A percentile compares a stretch with the other conserved stretches of the same genome.
Conservation (phyloP, 768 basidiomycete species). For the Leccinum disarticulatum region DNA sequence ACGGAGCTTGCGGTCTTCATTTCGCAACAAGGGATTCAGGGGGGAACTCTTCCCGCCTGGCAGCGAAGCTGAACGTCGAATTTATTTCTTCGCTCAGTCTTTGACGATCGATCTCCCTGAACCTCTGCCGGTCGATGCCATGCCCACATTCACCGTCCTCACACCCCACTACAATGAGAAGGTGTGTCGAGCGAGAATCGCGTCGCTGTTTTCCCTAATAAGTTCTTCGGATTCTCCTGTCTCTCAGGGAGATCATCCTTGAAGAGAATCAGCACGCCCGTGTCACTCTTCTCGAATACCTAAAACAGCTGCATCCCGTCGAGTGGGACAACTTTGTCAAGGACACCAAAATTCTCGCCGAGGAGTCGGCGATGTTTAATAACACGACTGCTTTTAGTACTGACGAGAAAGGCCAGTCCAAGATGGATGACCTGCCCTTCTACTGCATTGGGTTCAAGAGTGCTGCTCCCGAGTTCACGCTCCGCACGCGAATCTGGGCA, state of each 20-base stretch:
- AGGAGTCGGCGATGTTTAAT: constrained; percentile 87
- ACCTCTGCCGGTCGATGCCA: constrained; percentile 95
- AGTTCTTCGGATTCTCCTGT: constrained; percentile 76
- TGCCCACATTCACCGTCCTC: constrained; percentile 99
- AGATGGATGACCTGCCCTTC: constrained; percentile 92
- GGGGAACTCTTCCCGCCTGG: constrained; percentile 91
- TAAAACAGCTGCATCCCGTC: constrained; percentile 96
- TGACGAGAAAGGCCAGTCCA: constrained; percentile 82
- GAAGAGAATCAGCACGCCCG: constrained; percentile 97
- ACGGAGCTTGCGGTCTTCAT: constrained; percentile 94
- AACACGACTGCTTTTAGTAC: constrained; percentile 70
- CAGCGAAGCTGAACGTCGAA: constrained; percentile 94
- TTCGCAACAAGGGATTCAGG: constrained; percentile 86
- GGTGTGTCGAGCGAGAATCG: constrained; percentile 40
- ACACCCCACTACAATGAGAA: constrained; percentile 99
- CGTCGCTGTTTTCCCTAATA: constrained; percentile 4
- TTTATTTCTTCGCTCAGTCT: constrained; percentile 98
- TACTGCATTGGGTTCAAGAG: constrained; percentile 99
- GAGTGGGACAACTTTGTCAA: constrained; percentile 99
- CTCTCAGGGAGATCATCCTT: constrained; percentile 96
- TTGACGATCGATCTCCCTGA: constrained; percentile 94
- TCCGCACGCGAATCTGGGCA: constrained; percentile 99
- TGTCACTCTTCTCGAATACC: constrained; percentile 94
- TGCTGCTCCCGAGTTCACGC: constrained; percentile 95
- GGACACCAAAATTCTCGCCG: constrained; percentile 98